A percentile compares a stretch with the other conserved stretches of the same genome.
Conservation (phyloP, 176 grass and related monocot species). For the Ensete glaucum region DNA sequence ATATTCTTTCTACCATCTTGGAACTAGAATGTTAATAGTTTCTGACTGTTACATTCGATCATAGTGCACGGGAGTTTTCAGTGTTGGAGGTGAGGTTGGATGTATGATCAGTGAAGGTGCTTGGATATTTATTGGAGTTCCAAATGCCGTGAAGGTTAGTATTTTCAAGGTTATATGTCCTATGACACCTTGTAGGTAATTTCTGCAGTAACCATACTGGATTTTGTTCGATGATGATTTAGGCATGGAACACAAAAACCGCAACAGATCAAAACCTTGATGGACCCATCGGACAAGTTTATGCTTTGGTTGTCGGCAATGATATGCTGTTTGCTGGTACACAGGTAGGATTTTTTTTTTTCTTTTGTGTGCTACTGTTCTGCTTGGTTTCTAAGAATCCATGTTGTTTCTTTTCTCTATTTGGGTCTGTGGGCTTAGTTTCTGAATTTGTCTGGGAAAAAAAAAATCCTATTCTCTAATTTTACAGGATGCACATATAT, state of each 20-base stretch:
- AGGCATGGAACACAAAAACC: constrained; percentile 17
- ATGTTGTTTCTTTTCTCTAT: background rate
- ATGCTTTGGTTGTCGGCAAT: constrained; percentile 15
- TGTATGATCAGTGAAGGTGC: constrained; percentile 20
- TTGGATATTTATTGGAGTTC: constrained; percentile 15
- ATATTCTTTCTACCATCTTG: background rate
- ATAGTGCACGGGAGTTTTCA: constrained; percentile 15
- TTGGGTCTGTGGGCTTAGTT: background rate
- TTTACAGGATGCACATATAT: constrained; percentile 13
- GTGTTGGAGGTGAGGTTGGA: constrained; percentile 17
- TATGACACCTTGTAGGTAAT: background rate
- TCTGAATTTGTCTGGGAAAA: background rate
- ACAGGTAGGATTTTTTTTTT: constrained; percentile 1
- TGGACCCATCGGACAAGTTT: constrained; percentile 15
- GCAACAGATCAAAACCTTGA: constrained; percentile 7
- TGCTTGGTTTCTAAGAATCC: background rate
- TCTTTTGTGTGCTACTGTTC: background rate
- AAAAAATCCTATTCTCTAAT: background rate
- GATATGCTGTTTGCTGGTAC: constrained; percentile 19
- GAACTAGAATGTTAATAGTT: background rate
- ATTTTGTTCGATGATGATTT: constrained; percentile 1
- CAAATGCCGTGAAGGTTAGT: constrained; percentile 16
- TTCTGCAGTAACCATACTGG: background rate
- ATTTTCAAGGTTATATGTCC: background rate
- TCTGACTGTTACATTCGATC: background rate